These are phyloP conservation scores for Sutorius eximius DNA, from an alignment of 1,284 basidiomycete species.

Conservation along the genomic window DNA sequence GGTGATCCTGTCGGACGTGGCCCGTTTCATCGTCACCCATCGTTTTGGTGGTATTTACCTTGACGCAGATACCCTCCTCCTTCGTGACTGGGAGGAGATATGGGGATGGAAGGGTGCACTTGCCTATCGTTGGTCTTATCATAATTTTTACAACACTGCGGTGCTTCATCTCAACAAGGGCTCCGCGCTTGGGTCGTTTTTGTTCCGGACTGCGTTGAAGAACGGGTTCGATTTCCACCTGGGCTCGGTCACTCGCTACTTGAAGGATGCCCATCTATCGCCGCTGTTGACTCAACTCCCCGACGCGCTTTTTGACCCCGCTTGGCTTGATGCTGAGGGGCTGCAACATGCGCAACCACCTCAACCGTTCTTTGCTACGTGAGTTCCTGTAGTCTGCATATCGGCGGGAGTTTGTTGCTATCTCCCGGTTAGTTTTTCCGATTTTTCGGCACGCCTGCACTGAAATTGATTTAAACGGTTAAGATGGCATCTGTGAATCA, in stretches of 20 bases:
- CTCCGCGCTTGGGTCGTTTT: slow-evolving; percentile 75
- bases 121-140: slow-evolving; percentile 80
- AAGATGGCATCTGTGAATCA: slow-evolving; percentile 64
- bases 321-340: slow-evolving; percentile 81
- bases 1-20: slow-evolving; percentile 83
- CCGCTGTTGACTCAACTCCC: slow-evolving; percentile 62
- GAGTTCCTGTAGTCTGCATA: slow-evolving; percentile 41
- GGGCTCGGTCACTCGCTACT: slow-evolving; percentile 75
- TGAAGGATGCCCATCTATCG: slow-evolving; percentile 74
- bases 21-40: slow-evolving; percentile 80
- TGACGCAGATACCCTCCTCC: slow-evolving; percentile 80
- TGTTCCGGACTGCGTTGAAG: slow-evolving; percentile 81
- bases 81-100: slow-evolving; percentile 88
- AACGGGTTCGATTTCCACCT: slow-evolving; percentile 86
- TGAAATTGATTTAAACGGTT: slow-evolving; percentile 75
- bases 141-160: slow-evolving; percentile 82
- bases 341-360: slow-evolving; percentile 79
- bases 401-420: slow-evolving; percentile 42
- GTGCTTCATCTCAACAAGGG: slow-evolving; percentile 79
- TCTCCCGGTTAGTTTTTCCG: slow-evolving; percentile 41
- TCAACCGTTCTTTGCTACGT: slow-evolving; percentile 80
- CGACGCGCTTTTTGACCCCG: slow-evolving; percentile 82
- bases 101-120: slow-evolving; percentile 87
- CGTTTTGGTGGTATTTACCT: slow-evolving; percentile 84
- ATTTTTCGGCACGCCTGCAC: slow-evolving; percentile 78